Conservation (phyloP, 2,329 filamentous ascomycete species). For the Colletotrichum melonis region DNA sequence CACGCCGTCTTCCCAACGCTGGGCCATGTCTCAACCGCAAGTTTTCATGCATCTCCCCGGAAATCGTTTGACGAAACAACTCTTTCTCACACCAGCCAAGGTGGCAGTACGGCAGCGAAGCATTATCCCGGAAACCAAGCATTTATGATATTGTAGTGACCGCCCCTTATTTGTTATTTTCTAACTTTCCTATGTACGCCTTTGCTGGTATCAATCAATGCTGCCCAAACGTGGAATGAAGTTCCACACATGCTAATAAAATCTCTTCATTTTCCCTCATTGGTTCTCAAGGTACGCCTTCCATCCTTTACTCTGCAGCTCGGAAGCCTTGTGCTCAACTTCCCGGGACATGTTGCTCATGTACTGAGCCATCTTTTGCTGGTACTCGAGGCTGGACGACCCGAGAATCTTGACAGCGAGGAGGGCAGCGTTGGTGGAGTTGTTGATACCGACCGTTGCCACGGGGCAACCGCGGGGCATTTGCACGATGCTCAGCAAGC, state of each 20-base stretch:
- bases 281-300: slow-evolving; percentile 61
- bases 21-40: background rate
- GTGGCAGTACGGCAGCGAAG: background rate
- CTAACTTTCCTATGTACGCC: slow-evolving; percentile 17
- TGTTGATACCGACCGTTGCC: slow-evolving; percentile 83
- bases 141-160: background rate
- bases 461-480: slow-evolving; percentile 82
- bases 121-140: background rate
- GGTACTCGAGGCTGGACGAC: slow-evolving; percentile 64
- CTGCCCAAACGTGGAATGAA: slow-evolving; percentile 7
- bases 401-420: slow-evolving; percentile 78
- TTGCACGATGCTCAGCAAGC: slow-evolving; percentile 78
- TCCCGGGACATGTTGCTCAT: slow-evolving; percentile 71
- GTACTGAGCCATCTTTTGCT: slow-evolving; percentile 69
- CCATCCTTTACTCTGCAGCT: slow-evolving; percentile 66
- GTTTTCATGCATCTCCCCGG: background rate
- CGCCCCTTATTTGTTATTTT: slow-evolving; percentile 2
- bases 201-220: slow-evolving; percentile 34
- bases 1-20: background rate
- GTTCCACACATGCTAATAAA: slow-evolving; percentile 18
- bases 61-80: background rate
- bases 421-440: slow-evolving; percentile 81
- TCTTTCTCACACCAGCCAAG: background rate
- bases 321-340: slow-evolving; percentile 71
- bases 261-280: slow-evolving; percentile 30